Percentiles rank a stretch among this genome's conserved stretches.
Evolutionary conservation across 108 stramenopile species (phyloP).

Genomic region (Nitzschia putrida): DNA sequence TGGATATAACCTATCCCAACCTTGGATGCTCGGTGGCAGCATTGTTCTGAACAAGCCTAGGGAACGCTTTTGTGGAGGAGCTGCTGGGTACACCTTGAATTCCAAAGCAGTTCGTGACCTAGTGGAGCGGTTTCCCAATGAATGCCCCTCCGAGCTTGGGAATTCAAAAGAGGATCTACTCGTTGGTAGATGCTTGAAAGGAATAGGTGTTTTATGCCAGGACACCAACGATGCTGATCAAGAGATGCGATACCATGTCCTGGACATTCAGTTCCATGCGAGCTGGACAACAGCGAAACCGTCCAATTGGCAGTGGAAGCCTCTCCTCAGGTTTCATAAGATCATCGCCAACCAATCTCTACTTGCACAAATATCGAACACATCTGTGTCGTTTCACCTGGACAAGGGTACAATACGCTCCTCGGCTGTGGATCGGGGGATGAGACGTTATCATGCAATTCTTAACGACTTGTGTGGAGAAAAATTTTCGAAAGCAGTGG

Average conservation of each 20-base stretch:
- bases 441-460: slow-evolving; percentile 45
- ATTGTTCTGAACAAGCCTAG: background rate
- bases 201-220: slow-evolving; percentile 24
- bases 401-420: slow-evolving; percentile 18
- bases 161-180: slow-evolving; percentile 71
- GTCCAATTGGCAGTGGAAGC: slow-evolving; percentile 13
- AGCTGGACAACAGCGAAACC: slow-evolving; percentile 9
- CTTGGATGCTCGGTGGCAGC: background rate
- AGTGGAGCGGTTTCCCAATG: background rate
- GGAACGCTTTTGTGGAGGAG: slow-evolving; percentile 25
- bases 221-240: slow-evolving; percentile 44
- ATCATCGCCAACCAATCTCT: slow-evolving; percentile 18
- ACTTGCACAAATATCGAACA: slow-evolving; percentile 26
- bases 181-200: slow-evolving; percentile 60
- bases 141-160: background rate
- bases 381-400: slow-evolving; percentile 23
- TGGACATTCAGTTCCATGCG: slow-evolving; percentile 34
- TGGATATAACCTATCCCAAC: background rate
- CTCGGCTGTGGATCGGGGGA: slow-evolving; percentile 13
- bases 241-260: slow-evolving; percentile 39
- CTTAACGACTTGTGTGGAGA: slow-evolving; percentile 22
- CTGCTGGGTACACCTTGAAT: slow-evolving; percentile 51
- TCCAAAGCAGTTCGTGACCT: slow-evolving; percentile 31
- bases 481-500: slow-evolving; percentile 1
- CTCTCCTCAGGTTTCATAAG: slow-evolving; percentile 17